Evolutionary conservation across 1,139 yeast genomes (phyloP), one percentile per base, ranked within the genome.

Genomic region (Magnusiomyces fungicola): DNA sequence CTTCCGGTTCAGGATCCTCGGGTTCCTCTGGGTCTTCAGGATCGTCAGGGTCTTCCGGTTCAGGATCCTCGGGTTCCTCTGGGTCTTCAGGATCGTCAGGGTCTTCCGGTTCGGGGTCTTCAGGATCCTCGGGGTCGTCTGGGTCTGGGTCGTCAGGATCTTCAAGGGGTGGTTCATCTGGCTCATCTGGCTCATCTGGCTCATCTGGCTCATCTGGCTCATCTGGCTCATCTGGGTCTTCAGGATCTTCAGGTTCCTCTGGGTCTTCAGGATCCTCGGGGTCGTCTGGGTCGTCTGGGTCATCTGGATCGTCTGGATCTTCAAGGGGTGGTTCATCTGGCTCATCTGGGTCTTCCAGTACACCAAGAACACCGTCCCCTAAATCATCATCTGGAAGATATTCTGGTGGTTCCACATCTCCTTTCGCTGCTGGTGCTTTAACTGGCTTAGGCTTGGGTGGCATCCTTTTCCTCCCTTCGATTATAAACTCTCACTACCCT

Each of bases 371-470:
- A 23, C 43, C 50, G 43, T 4, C 30, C 47, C 22, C 44, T 44
- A 6, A 51, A 52, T 21, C 37, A 36, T 12, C 50, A 46, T n/a
- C 50, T 14, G 57, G 60, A 23, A 48, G 45, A 19, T 59, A 57
- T 40, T 57, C 50, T 25, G 63, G 63, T n/a, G 63, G 63, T 14
- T 53, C 62, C 1, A 44, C 51, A 0, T 10, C 36, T 14, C 60
- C 62, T 2, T 57, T 52, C 45, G 42, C 47, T 14, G 61, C 62
- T 4, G 63, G 62, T 14, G 55, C 56, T n/a, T 52, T 50, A 1
- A 50, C 58, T 6, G 56, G 47, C n/a, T 45, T 50, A n/a, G 61
- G 60, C 9, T 49, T 59, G 3, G 49, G 45, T 21, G 52, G 55
- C 38, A 7, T 52, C 4, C 43, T 54, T 29, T 21, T 57, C 19